Evolutionary conservation across 768 basidiomycete genomes (phyloP).

Genomic region (Coprinopsis marcescibilis): DNA sequence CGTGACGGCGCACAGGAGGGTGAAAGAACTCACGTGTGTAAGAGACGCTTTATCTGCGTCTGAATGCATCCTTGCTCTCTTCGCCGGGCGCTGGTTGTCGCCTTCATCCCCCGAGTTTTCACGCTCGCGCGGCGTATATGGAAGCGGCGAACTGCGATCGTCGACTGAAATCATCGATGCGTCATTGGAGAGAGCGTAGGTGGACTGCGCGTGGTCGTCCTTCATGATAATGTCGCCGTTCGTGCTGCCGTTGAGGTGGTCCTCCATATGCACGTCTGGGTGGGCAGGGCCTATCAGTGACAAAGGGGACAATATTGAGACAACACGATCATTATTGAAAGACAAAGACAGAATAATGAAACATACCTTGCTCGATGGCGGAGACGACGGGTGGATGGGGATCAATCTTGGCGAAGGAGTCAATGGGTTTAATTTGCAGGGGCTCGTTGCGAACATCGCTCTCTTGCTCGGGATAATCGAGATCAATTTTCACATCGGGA

Average conservation of each 20-base stretch:
- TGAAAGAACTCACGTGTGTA: constrained; percentile 45
- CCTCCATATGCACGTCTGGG: constrained; percentile 26
- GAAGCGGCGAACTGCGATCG: constrained; percentile 24
- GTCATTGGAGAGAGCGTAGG: constrained; percentile 30
- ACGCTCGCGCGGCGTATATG: constrained; percentile 29
- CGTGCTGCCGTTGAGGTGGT: constrained; percentile 14
- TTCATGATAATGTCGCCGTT: constrained; percentile 38
- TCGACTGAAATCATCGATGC: constrained; percentile 34
- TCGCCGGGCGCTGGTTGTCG: constrained; percentile 71
- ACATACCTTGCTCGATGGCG: constrained; percentile 38
- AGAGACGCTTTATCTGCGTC: constrained; percentile 72
- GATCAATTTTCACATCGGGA: constrained; percentile 57
- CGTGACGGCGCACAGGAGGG: constrained; percentile 41
- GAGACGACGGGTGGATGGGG: constrained; percentile 31
- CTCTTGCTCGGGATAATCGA: constrained; percentile 58
- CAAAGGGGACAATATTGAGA: constrained; percentile 34
- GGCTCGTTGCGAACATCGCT: constrained; percentile 64
- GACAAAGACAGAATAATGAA: constrained; percentile 23
- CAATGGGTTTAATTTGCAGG: constrained; percentile 41
- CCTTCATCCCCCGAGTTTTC: constrained; percentile 45
- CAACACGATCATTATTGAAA: constrained; percentile 12
- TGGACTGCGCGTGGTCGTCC: constrained; percentile 35
- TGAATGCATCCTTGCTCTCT: constrained; percentile 70
- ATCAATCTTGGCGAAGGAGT: constrained; percentile 16
- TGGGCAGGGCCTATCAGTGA: constrained; percentile 38